These are phyloP conservation scores for Penicillium pancosmium DNA, from an alignment of 495 filamentous ascomycete genomes.

Conservation along the genomic window DNA sequence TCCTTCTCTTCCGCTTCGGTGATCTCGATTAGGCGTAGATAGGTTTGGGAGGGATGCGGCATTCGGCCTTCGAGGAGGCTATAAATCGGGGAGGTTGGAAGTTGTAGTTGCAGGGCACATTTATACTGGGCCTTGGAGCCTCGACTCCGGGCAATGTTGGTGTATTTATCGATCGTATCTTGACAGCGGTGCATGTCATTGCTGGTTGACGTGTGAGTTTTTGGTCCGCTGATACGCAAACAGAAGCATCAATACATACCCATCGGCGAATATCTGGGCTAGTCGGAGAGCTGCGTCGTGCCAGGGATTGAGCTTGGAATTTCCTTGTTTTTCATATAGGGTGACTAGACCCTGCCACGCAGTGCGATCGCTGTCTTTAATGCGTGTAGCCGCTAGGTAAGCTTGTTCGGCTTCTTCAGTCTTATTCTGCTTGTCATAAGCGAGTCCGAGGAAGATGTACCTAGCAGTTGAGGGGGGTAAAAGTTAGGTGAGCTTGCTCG, in stretches of 20 bases:
- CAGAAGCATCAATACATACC: conserved; percentile 46
- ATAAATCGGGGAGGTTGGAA: conserved; percentile 80
- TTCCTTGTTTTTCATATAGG: conserved; percentile 76
- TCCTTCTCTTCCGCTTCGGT: conserved; percentile 86
- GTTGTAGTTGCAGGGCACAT: conserved; percentile 69
- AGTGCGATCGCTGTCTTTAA: conserved; percentile 63
- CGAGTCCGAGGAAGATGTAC: conserved; percentile 80
- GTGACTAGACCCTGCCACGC: conserved; percentile 92
- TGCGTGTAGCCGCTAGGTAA: conserved; percentile 73
- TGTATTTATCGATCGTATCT: conserved; percentile 78
- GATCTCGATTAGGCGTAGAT: conserved; percentile 81
- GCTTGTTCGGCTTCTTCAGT: conserved; percentile 70
- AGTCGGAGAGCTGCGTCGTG: conserved; percentile 69
- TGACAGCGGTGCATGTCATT: conserved; percentile 57
- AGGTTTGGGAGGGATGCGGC: conserved; percentile 78
- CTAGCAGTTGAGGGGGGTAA: conserved; percentile 38
- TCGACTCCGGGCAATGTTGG: conserved; percentile 65
- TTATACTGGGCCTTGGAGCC: conserved; percentile 74
- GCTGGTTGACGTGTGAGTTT: neutral
- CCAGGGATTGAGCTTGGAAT: conserved; percentile 71
- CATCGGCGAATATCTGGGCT: conserved; percentile 71
- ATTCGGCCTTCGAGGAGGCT: conserved; percentile 82
- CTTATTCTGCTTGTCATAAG: conserved; percentile 72
- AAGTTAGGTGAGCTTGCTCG: conserved; percentile 12
- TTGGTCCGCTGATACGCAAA: neutral